Evolutionary conservation across 345 rosid genomes (phyloP).

Genomic region (Trapa incisa): DNA sequence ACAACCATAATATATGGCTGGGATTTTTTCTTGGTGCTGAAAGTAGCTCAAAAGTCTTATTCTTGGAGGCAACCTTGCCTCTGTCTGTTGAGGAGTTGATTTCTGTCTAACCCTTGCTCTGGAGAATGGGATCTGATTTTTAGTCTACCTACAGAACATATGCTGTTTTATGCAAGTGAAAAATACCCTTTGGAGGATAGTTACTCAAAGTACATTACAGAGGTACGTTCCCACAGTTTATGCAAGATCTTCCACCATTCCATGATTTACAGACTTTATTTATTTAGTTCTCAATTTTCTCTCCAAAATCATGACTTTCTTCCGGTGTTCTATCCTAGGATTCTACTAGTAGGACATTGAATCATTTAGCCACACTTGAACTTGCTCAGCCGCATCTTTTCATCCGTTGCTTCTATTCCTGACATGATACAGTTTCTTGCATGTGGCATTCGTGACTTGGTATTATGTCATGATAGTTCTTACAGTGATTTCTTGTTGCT

Average conservation of each 20-base stretch:
- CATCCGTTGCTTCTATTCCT: neutral
- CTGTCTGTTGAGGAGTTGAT: neutral
- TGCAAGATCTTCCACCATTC: neutral
- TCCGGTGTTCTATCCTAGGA: no score
- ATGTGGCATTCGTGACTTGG: neutral
- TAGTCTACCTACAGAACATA: conserved; percentile 56
- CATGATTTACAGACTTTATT: neutral
- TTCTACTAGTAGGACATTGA: no score
- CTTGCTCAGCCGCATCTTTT: neutral
- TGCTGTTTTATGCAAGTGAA: conserved; percentile 86
- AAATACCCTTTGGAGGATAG: conserved; percentile 85
- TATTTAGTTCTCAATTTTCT: neutral
- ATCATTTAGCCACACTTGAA: neutral
- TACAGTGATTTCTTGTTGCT: conserved; percentile 1
- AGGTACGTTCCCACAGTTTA: conserved; percentile 28
- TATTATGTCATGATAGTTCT: neutral
- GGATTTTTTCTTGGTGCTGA: no score
- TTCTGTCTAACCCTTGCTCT: neutral
- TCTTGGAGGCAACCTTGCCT: neutral
- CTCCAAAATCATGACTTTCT: no score
- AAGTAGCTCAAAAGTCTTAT: neutral
- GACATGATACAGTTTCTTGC: neutral
- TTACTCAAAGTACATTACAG: conserved; percentile 64
- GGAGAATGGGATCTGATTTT: conserved; percentile 2
- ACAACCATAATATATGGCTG: neutral